phyloP scores from a whole-genome alignment of 1,284 basidiomycete genomes.

The Irpex sp. region DNA sequence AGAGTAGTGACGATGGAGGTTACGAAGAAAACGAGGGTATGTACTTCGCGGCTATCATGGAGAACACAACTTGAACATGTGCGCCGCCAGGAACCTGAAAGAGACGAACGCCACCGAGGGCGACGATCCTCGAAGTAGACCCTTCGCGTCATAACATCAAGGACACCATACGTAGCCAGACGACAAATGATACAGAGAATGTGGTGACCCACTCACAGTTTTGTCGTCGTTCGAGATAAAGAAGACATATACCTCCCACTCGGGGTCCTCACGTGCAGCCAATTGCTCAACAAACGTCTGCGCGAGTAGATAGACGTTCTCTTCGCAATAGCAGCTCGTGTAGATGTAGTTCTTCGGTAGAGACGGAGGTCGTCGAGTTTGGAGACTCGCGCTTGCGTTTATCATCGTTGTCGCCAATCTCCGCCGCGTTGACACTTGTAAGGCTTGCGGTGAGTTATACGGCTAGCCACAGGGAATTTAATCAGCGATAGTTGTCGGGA shows the following conservation, averaged over 20 bases:
- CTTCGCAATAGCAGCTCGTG: slow-evolving; percentile 59
- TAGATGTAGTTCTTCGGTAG: slow-evolving; percentile 29
- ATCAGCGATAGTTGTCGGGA: too few species aligned
- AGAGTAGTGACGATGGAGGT: too few species aligned
- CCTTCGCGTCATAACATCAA: too few species aligned
- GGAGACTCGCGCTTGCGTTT: too few species aligned
- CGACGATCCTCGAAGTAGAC: too few species aligned
- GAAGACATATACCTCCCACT: slow-evolving; percentile 52
- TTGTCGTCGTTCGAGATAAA: slow-evolving; percentile 65
- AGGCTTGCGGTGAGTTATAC: too few species aligned
- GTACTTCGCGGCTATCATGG: too few species aligned
- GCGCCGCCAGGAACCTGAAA: not conserved
- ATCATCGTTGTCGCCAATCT: too few species aligned
- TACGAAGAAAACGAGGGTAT: too few species aligned
- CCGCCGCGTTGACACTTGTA: too few species aligned
- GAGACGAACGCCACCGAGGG: not conserved
- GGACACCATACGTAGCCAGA: too few species aligned
- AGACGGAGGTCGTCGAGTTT: slow-evolving; percentile 19
- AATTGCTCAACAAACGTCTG: slow-evolving; percentile 32
- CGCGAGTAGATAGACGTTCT: slow-evolving; percentile 65
- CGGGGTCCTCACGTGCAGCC: slow-evolving; percentile 18
- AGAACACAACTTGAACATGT: not conserved
- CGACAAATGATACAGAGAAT: not conserved
- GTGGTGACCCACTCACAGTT: slow-evolving; percentile 39
- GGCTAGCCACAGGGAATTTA: too few species aligned